phyloP scores from a whole-genome alignment of 2,329 filamentous ascomycete species.

The Paecilomyces niveus region DNA sequence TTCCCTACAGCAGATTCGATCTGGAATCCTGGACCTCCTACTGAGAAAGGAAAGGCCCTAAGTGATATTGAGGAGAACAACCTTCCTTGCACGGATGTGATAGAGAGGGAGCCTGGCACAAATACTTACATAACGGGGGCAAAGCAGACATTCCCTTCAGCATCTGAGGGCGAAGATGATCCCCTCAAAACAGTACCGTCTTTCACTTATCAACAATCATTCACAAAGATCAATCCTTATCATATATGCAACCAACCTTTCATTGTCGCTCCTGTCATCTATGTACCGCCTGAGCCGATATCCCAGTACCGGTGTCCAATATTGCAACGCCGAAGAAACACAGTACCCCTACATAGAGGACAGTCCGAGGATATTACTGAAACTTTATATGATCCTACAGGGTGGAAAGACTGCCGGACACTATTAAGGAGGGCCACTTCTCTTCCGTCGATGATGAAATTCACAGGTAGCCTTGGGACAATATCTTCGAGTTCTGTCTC shows the following conservation, averaged over 20 bases:
- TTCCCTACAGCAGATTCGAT: slow-evolving; percentile 16
- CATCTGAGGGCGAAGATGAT: not conserved
- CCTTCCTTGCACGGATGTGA: not conserved
- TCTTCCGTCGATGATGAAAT: slow-evolving; percentile 10
- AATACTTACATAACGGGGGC: not conserved
- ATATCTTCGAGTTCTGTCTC: not conserved
- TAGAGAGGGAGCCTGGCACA: not conserved
- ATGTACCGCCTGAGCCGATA: not conserved
- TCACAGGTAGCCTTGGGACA: not conserved
- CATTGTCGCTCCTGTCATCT: not conserved
- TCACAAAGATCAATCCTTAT: not conserved
- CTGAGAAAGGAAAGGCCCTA: slow-evolving; percentile 2
- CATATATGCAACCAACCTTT: not conserved
- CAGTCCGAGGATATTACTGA: not conserved
- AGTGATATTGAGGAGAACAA: not conserved
- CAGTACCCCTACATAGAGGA: no score
- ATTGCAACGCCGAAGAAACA: not conserved
- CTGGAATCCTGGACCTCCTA: slow-evolving; percentile 15
- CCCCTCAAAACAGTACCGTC: not conserved
- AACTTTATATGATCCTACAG: not conserved
- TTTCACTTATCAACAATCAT: not conserved
- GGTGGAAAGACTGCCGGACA: not conserved
- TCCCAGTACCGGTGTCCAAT: not conserved
- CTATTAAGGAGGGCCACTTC: slow-evolving; percentile 6
- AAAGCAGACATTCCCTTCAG: not conserved